These are phyloP conservation scores for Pisolithus tinctorius DNA, from an alignment of 768 basidiomycete genomes.

Conservation along the genomic window DNA sequence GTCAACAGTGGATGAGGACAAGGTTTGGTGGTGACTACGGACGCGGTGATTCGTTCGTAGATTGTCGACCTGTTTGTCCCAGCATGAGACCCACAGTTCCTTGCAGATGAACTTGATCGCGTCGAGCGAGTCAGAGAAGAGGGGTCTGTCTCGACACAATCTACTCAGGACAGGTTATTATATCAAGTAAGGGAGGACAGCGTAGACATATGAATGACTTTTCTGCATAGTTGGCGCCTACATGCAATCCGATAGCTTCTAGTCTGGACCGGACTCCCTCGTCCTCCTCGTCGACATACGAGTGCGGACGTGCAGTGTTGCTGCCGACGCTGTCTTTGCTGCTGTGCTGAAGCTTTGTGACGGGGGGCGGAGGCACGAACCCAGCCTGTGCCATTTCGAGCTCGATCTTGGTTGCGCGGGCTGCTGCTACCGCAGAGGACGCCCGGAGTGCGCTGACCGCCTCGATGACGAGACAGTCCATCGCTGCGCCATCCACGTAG, in stretches of 20 bases:
- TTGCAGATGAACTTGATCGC: constrained; percentile 95
- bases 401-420: constrained; percentile 62
- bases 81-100: constrained; percentile 87
- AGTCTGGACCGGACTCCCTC: constrained; percentile 62
- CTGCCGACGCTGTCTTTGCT: constrained; percentile 32
- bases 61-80: constrained; percentile 96
- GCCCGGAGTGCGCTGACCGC: constrained; percentile 66
- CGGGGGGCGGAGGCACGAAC: constrained; percentile 48
- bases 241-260: constrained; percentile 79
- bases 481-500: constrained; percentile 58
- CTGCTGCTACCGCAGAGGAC: constrained; percentile 67
- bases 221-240: constrained; percentile 83
- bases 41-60: constrained; percentile 92
- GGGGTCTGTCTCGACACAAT: constrained; percentile 64
- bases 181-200: neutral
- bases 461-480: constrained; percentile 87
- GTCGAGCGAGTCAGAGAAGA: constrained; percentile 81
- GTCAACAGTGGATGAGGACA: neutral
- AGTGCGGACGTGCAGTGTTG: constrained; percentile 13
- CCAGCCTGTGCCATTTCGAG: constrained; percentile 77
- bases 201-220: constrained; percentile 41
- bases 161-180: constrained; percentile 31
- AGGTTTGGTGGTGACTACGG: constrained; percentile 18
- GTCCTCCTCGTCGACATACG: constrained; percentile 57
- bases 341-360: constrained; percentile 26